phyloP scores from a whole-genome alignment of 2,329 filamentous ascomycete species.

The Acrocalymma vagum region DNA sequence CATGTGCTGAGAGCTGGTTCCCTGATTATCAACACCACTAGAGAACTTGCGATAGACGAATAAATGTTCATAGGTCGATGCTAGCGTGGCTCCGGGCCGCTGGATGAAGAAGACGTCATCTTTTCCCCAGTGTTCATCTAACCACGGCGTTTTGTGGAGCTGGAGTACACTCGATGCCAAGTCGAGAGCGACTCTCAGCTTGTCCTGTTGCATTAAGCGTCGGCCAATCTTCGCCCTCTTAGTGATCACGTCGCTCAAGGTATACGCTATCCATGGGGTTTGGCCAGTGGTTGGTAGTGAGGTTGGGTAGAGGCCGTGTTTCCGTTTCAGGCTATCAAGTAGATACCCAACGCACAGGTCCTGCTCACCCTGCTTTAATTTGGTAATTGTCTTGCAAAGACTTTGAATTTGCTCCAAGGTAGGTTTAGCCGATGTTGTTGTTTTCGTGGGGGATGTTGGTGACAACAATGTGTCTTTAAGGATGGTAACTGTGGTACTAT shows the following conservation, averaged over 20 bases:
- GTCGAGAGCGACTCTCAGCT: conserved; percentile 23
- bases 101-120: conserved; percentile 29
- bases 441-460: no score
- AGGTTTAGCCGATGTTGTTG: background rate
- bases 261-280: conserved; percentile 21
- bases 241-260: conserved; percentile 16
- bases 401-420: conserved; percentile 15
- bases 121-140: conserved; percentile 22
- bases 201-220: conserved; percentile 20
- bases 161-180: conserved; percentile 29
- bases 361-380: conserved; percentile 16
- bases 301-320: conserved; percentile 22
- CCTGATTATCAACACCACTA: background rate
- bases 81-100: conserved; percentile 13
- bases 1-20: background rate
- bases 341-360: conserved; percentile 23
- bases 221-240: conserved; percentile 6
- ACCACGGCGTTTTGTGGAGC: conserved; percentile 32
- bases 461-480: no score
- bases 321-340: conserved; percentile 16
- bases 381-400: conserved; percentile 22
- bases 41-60: conserved; percentile 22
- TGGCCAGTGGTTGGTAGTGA: conserved; percentile 6
- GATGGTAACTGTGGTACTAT: conserved; percentile 2
- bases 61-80: conserved; percentile 22